Evolutionary conservation across 2,329 filamentous ascomycete species (phyloP).

Genomic region (Penicillium hordei): DNA sequence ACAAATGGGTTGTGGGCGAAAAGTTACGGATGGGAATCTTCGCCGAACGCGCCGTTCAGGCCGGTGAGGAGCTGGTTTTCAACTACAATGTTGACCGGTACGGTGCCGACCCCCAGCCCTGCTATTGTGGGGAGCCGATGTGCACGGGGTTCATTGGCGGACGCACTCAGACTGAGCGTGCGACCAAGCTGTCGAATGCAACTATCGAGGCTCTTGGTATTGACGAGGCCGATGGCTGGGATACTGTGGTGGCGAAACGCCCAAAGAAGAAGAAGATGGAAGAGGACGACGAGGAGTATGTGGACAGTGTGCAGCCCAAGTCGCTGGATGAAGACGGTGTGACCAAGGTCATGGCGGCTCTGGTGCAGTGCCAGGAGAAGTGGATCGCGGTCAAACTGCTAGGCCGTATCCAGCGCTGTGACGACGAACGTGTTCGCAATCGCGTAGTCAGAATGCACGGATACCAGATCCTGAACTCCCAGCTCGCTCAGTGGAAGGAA

Average conservation of each 20-base stretch:
- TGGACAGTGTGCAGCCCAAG: slow-evolving; percentile 80
- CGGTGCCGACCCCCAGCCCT: slow-evolving; percentile 92
- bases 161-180: slow-evolving; percentile 94
- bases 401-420: slow-evolving; percentile 78
- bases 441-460: slow-evolving; percentile 94
- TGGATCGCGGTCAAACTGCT: slow-evolving; percentile 98
- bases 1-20: slow-evolving; percentile 98
- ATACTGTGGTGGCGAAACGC: slow-evolving; percentile 83
- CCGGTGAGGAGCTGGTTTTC: slow-evolving; percentile 94
- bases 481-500: slow-evolving; percentile 79
- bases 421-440: slow-evolving; percentile 83
- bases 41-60: slow-evolving; percentile 76
- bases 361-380: slow-evolving; percentile 98
- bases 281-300: slow-evolving; percentile 93
- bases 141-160: slow-evolving; percentile 96
- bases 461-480: slow-evolving; percentile 89
- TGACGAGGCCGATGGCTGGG: slow-evolving; percentile 88
- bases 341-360: slow-evolving; percentile 90
- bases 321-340: slow-evolving; percentile 79
- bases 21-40: slow-evolving; percentile 99
- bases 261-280: slow-evolving; percentile 87
- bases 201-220: slow-evolving; percentile 95
- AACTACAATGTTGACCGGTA: slow-evolving; percentile 99
- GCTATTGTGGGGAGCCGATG: slow-evolving; percentile 92
- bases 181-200: slow-evolving; percentile 83